Evolutionary conservation across 805 yeast genomes (phyloP).

Genomic region (Maudiozyma bulderi): DNA sequence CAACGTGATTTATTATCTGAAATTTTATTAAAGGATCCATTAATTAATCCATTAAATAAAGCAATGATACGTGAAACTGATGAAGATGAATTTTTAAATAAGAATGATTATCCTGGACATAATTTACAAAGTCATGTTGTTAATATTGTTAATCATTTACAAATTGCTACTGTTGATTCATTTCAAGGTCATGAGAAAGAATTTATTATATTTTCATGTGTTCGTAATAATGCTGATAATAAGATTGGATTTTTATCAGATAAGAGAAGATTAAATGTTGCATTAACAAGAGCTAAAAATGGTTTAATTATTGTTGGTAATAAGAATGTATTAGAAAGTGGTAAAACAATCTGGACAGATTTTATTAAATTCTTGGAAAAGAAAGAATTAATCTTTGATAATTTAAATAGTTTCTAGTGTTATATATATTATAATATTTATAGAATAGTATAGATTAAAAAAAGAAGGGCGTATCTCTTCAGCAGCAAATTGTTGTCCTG

Average conservation of each 20-base stretch:
- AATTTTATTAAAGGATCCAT: conserved; percentile 37
- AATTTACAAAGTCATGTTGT: conserved; percentile 9
- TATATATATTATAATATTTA: not conserved
- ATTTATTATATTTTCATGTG: conserved; percentile 68
- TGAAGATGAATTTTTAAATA: conserved; percentile 46
- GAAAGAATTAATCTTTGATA: conserved; percentile 26
- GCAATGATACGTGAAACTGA: conserved; percentile 46
- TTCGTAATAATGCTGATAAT: conserved; percentile 47
- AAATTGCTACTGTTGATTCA: conserved; percentile 67
- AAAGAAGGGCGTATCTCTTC: no score
- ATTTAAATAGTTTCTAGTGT: conserved; percentile 2
- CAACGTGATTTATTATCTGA: conserved; percentile 57
- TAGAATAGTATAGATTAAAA: not conserved
- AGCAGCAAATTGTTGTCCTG: no score
- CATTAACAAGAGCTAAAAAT: conserved; percentile 59
- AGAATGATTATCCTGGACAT: conserved; percentile 9
- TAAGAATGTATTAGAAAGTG: conserved; percentile 36
- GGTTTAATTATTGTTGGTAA: conserved; percentile 59
- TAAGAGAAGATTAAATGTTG: conserved; percentile 56
- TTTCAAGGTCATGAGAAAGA: conserved; percentile 89
- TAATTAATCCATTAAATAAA: conserved; percentile 46
- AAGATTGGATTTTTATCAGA: conserved; percentile 58
- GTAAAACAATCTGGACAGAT: conserved; percentile 42
- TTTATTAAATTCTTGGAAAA: conserved; percentile 35
- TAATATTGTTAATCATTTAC: conserved; percentile 34